Evolutionary conservation across 129 eudicot genomes (phyloP).

Genomic region (Ambrosia artemisiifolia): DNA sequence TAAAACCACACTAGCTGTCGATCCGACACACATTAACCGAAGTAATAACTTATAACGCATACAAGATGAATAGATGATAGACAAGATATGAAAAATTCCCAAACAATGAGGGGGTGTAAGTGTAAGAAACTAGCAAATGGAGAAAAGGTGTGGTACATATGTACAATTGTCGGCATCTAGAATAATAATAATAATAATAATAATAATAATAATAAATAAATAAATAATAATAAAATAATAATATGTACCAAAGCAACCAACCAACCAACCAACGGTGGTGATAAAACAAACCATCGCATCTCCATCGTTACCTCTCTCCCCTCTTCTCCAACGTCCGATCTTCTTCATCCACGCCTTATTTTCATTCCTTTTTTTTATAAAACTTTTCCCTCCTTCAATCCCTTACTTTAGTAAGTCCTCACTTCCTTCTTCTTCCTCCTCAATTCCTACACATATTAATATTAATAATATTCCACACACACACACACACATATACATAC

Average conservation of each 20-base stretch:
- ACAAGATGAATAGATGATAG: too few species aligned
- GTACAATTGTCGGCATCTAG: slow-evolving; percentile 25
- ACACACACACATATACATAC: not conserved
- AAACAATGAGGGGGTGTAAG: slow-evolving; percentile 11
- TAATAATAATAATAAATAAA: too few species aligned
- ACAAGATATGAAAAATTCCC: not conserved
- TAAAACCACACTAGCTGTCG: too few species aligned
- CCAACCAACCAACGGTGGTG: slow-evolving; percentile 66
- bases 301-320: slow-evolving; percentile 46
- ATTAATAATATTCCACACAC: not conserved
- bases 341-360: slow-evolving; percentile 38
- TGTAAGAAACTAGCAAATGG: not conserved
- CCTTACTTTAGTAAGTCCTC: slow-evolving; percentile 5
- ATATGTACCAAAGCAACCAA: slow-evolving; percentile 30
- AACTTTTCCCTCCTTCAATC: slow-evolving; percentile 6
- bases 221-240: too few species aligned
- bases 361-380: slow-evolving; percentile 20
- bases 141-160: not conserved
- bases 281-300: slow-evolving; percentile 51
- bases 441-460: not conserved
- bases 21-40: too few species aligned
- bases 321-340: slow-evolving; percentile 79
- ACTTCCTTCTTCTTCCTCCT: not conserved
- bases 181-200: too few species aligned
- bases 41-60: too few species aligned